Conservation (phyloP, 2,329 filamentous ascomycete genomes). For the Aaosphaeria pasadenensis region DNA sequence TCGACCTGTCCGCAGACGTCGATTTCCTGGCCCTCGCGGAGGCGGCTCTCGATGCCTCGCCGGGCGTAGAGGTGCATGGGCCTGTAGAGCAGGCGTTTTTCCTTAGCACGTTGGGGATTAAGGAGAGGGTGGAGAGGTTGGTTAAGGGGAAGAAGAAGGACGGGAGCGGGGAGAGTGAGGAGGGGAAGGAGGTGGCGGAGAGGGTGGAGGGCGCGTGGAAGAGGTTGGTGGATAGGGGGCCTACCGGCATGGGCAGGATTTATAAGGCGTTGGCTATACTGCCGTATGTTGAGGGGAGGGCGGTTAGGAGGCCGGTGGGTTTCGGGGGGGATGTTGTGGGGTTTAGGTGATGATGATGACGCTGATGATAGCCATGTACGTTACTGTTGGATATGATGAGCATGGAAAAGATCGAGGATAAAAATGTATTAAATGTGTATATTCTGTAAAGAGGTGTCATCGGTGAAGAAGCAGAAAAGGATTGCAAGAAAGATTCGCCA, state of each 20-base stretch:
- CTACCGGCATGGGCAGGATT: constrained; percentile 85
- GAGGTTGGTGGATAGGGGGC: constrained; percentile 77
- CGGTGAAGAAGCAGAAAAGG: no score
- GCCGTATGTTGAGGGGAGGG: constrained; percentile 54
- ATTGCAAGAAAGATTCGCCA: no score
- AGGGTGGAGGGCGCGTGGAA: constrained; percentile 73
- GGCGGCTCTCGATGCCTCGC: constrained; percentile 69
- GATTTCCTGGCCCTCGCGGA: constrained; percentile 89
- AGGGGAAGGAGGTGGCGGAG: constrained; percentile 24
- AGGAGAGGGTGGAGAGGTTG: constrained; percentile 34
- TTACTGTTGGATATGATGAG: no score
- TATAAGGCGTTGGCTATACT: constrained; percentile 93
- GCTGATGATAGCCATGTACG: no score
- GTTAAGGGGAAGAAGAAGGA: constrained; percentile 2
- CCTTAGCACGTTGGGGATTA: constrained; percentile 76
- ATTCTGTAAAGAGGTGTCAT: no score
- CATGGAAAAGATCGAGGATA: no score
- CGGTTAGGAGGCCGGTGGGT: constrained; percentile 75
- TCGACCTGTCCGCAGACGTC: constrained; percentile 89
- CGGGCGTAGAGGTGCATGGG: constrained; percentile 85
- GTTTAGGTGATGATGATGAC: neutral
- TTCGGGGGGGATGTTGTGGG: constrained; percentile 70
- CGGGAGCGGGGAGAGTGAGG: neutral
- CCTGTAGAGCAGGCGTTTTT: constrained; percentile 84
- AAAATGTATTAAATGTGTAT: no score